Percentiles rank a stretch among this genome's conserved stretches.
Evolutionary conservation across 1,284 basidiomycete genomes (phyloP).

Genomic region (Trametes versicolor): DNA sequence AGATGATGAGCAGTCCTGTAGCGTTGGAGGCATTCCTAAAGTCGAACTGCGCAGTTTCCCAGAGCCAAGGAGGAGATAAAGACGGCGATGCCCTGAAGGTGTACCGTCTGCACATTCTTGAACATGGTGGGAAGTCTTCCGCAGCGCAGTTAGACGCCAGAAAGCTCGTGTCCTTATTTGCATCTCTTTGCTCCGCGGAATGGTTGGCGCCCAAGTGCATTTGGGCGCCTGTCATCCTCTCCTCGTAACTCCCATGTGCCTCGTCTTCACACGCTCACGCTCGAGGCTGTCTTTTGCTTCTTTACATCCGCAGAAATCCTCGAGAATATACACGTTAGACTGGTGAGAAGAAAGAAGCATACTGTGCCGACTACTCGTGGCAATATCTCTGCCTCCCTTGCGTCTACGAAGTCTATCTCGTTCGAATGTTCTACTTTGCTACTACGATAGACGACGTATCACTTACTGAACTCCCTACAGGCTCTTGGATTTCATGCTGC

Average conservation of each 20-base stretch:
- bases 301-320: neutral
- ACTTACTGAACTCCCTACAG: neutral
- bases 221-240: neutral
- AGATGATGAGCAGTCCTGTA: neutral
- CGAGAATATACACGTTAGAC: neutral
- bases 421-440: neutral
- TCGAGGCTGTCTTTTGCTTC: neutral
- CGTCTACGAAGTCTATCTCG: neutral
- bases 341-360: neutral
- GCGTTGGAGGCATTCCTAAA: neutral
- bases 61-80: slow-evolving; percentile 18
- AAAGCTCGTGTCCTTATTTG: slow-evolving; percentile 1
- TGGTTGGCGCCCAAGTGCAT: neutral
- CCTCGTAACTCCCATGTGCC: neutral
- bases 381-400: neutral
- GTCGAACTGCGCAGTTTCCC: slow-evolving; percentile 4
- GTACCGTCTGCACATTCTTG: slow-evolving; percentile 6
- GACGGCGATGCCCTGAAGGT: slow-evolving; percentile 14
- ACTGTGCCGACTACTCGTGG: neutral
- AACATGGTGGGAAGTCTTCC: slow-evolving; percentile 13
- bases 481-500: neutral
- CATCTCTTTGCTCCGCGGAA: neutral
- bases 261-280: slow-evolving; percentile 9
- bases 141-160: neutral
- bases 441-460: neutral